phyloP scores from a whole-genome alignment of 805 yeast genomes.

The Yamadazyma olivae region DNA sequence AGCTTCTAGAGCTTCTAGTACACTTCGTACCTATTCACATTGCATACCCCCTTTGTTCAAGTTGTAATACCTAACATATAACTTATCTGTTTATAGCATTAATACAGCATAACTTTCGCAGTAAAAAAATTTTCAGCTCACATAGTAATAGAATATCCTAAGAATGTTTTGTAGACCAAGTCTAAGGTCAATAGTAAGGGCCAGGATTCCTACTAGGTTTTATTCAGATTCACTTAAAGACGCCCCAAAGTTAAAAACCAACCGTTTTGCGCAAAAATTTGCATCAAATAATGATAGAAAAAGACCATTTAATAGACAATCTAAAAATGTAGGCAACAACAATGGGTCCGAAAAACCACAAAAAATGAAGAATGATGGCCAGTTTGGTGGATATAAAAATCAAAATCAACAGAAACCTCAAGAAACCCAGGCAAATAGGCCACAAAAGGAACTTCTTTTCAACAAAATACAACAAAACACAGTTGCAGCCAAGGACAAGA shows the following conservation, averaged over 20 bases:
- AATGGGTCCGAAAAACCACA: background rate
- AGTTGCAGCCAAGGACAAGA: background rate
- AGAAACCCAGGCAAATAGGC: background rate
- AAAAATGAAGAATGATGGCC: background rate
- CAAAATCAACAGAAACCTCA: background rate
- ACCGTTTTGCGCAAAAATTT: slow-evolving; percentile 33
- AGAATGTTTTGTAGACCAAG: too few species aligned
- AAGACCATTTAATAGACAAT: too few species aligned
- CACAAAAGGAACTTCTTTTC: background rate
- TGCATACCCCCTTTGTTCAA: too few species aligned
- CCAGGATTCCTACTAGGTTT: background rate
- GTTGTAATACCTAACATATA: too few species aligned
- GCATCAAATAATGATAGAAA: background rate
- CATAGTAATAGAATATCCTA: too few species aligned
- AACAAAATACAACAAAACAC: too few species aligned
- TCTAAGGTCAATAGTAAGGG: too few species aligned
- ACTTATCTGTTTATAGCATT: background rate
- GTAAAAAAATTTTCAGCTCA: slow-evolving; percentile 6
- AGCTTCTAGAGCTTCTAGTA: background rate
- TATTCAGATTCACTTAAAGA: slow-evolving; percentile 3
- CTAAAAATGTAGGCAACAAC: too few species aligned
- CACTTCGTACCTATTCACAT: background rate
- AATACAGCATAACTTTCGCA: too few species aligned
- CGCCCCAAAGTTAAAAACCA: slow-evolving; percentile 16
- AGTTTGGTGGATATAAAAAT: background rate